Evolutionary conservation across 1,284 basidiomycete genomes (phyloP), one percentile per base, ranked within the genome.

Genomic region (Austroboletus niveus): DNA sequence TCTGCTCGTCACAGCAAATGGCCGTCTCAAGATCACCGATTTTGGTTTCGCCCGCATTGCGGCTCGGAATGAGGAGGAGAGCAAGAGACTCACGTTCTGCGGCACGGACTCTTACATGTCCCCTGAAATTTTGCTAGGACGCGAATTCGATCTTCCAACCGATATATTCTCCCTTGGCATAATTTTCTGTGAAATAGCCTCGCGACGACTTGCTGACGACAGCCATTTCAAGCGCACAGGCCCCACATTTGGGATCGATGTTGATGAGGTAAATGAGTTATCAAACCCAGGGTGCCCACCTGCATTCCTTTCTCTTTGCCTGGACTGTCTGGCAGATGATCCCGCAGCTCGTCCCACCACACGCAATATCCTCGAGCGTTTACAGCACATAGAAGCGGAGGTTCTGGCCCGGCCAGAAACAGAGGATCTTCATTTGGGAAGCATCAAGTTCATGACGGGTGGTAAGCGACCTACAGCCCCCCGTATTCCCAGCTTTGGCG

Each of bases 11-110:
- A 98, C 94, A 0, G 76, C 87, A 36, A 98, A 98, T 64, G 90
- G 94, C 29, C 84, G 96, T 43, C 80, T 98, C 68, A 99, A 98
- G 75, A 87, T 98, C 60, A 96, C 94, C 35, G 96, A 98, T 68
- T 98, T 98, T 71, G 94, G 94, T 8, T 96, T 94, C 63, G 92
- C 94, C 2, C 81, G 94, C 38, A 97, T 98, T 61, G 93, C 93
- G 0, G 92, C 92, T 0, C 81, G 92, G 31, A 95, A 92, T 62
- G 89, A 85, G 49, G 93, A 95, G 54, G 95, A 99, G 69, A 86
- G 84, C 69, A 89, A 89, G 63, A 81, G 94, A 20, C 85, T 98
- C 61, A 97, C 92, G 0, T 98, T 96, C 73, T 98, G 96, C 62
- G 95, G 95, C 15, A 98, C 95, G 0, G 95, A 98, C 64, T 89